Percentiles rank a stretch among this genome's conserved stretches.
These are phyloP conservation scores for Paramecium tetraurelia DNA, from an alignment of 73 alveolate genomes.

Conservation along the genomic window DNA sequence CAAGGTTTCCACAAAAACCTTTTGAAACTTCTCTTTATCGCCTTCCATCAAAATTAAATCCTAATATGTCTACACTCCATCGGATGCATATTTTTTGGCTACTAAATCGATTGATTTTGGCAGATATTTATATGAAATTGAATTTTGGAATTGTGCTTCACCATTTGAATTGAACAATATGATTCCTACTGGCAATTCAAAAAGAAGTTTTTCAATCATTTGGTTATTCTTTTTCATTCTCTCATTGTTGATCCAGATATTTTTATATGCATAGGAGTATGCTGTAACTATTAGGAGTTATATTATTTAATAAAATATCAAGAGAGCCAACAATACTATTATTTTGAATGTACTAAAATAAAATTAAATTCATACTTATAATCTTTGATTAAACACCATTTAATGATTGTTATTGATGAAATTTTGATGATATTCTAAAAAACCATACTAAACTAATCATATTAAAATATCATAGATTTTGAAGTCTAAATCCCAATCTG, in stretches of 20 bases:
- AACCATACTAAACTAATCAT: neutral
- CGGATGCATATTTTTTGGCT: neutral
- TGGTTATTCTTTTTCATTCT: neutral
- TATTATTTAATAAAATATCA: neutral
- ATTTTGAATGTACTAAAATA: neutral
- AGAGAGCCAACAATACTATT: neutral
- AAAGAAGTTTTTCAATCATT: neutral
- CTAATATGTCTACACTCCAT: neutral
- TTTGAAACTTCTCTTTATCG: neutral
- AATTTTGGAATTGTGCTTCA: neutral
- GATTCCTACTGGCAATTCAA: conserved; percentile 19
- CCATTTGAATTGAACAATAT: neutral
- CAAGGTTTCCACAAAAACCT: neutral
- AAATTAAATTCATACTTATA: neutral
- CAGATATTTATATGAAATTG: neutral
- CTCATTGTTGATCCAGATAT: neutral
- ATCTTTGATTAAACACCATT: neutral
- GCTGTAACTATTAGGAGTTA: neutral
- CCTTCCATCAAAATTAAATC: neutral
- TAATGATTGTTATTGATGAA: neutral
- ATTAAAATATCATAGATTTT: conserved; percentile 7
- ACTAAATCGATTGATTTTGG: conserved; percentile 19
- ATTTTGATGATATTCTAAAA: neutral
- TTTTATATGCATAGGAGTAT: neutral
- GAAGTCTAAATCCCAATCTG: neutral